Base-by-base conservation (phyloP, 2,329 filamentous ascomycete genomes). In the Elsinoe ampelina region DNA sequence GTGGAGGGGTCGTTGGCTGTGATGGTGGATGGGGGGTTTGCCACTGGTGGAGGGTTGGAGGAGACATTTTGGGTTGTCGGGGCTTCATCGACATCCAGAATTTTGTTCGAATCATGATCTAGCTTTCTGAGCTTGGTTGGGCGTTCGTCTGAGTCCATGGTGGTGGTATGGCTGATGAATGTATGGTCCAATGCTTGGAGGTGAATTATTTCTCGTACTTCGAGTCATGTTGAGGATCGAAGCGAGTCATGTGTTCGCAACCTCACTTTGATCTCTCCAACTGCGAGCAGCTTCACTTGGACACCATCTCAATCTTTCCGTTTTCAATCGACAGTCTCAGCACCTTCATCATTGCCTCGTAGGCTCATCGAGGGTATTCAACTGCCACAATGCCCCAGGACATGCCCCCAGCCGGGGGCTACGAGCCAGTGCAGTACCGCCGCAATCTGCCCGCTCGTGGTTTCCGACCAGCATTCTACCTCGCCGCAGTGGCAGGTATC, bases 391-490 rank as follows among this genome's bases (percentile, higher is more conserved):
- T 97, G 92, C 85, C 87, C 78, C 91, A 97, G 81, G 93, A 98
- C 80, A 89, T 98, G 83, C 93, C 93, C 78, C 93, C 93, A 66
- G 73, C 76, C 70, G 93, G 92, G 78, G 93, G 93, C 80, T 98
- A 98, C 75, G 86, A 84, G 73, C 86, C 92, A 73, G 86, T 98
- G 64, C 93, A 98, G 77, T 98, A 96, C 80, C 95, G 95, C 84
- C 87, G 93, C 74, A 97, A 97, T 77, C 79, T 98, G 61, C 93
- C 93, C 62, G 84, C 87, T 62, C 86, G 86, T 68, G 92, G 92
- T 65, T 95, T 97, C 81, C 85, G 87, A 59, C 92, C 93, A 15
- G 80, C 84, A 50, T 81, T 84, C 60, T 84, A 95, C 70, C 80
- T 97, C 63, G 70, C 88, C 65, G 88, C 83, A 61, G 83, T 89